Evolutionary conservation across 176 grass and related monocot species (phyloP), one percentile per base, ranked within the genome.

Genomic region (Rhynchospora breviuscula): DNA sequence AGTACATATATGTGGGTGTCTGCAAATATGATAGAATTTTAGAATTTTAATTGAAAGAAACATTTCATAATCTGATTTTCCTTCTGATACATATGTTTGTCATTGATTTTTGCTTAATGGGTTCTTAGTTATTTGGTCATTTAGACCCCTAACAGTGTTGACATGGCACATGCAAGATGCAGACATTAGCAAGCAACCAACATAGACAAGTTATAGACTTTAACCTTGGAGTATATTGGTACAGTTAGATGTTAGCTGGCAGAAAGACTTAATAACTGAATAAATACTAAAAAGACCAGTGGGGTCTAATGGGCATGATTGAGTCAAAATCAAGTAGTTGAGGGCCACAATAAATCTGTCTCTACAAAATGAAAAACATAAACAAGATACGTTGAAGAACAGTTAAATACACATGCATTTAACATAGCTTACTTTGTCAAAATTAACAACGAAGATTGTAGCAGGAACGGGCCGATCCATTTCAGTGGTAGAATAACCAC

Each of bases 401-500:
- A 18, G 51, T n/a, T 18, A 18, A 67, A 67, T 63, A 74, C 26
- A 29, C 46, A 74, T 51, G 45, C 10, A 49, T 74, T 15, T 25
- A 74, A 25, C 70, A 74, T 51, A 22, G 13, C 62, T 58, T 89
- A 99, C 96, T 92, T 99, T 99, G 83, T 99, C 96, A 91, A 99
- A 90, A 86, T 99, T 99, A 85, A 95, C 93, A 78, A 99, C 81
- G 92, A 99, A 99, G 80, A 99, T 89, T 71, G 91, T 93, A 86
- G 87, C 67, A 85, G 96, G 91, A 26, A 89, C 91, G 76, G 89
- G 91, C 83, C 96, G 92, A 86, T 90, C 88, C 88, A 91, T 99
- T 79, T 95, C 93, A 73, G 85, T 93, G 71, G 91, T 79, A 86
- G 92, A 95, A n/a, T n/a, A n/a, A n/a, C n/a, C n/a, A n/a, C n/a